Conservation (phyloP, 495 filamentous ascomycete genomes). For the Talaromyces stipitatus region DNA sequence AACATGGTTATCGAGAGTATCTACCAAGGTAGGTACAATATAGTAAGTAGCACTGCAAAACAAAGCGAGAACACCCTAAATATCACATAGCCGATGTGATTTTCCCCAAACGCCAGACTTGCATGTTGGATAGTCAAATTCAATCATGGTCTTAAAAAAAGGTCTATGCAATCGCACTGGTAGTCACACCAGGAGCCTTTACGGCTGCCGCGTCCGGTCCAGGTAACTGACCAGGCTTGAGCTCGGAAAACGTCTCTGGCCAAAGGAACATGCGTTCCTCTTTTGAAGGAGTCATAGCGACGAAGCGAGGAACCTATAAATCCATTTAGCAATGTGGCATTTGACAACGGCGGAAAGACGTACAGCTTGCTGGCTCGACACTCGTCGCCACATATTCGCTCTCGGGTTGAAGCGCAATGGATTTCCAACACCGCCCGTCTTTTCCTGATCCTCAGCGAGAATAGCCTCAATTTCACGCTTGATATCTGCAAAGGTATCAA, state of each 20-base stretch:
- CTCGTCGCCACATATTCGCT: constrained; percentile 63
- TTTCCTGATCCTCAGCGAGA: constrained; percentile 50
- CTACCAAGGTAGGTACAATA: neutral
- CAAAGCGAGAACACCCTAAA: neutral
- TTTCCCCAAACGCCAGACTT: neutral
- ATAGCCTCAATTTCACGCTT: constrained; percentile 56
- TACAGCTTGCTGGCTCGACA: constrained; percentile 50
- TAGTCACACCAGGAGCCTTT: neutral
- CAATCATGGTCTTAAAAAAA: neutral
- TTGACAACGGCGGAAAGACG: constrained; percentile 5
- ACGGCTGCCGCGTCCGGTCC: neutral
- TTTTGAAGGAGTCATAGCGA: constrained; percentile 46
- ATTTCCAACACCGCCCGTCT: constrained; percentile 56
- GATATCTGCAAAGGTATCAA: constrained; percentile 63
- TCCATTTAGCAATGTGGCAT: neutral
- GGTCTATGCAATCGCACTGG: neutral
- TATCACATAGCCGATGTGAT: neutral
- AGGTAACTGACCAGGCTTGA: constrained; percentile 12
- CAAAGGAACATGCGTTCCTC: constrained; percentile 63
- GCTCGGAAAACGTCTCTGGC: constrained; percentile 53
- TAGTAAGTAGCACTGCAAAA: neutral
- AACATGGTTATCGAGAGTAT: neutral
- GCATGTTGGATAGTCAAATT: neutral
- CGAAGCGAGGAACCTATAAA: constrained; percentile 43
- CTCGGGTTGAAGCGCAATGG: constrained; percentile 62